Conservation (phyloP, 106 monocot genomes). For the Dendrobium huoshanense region DNA sequence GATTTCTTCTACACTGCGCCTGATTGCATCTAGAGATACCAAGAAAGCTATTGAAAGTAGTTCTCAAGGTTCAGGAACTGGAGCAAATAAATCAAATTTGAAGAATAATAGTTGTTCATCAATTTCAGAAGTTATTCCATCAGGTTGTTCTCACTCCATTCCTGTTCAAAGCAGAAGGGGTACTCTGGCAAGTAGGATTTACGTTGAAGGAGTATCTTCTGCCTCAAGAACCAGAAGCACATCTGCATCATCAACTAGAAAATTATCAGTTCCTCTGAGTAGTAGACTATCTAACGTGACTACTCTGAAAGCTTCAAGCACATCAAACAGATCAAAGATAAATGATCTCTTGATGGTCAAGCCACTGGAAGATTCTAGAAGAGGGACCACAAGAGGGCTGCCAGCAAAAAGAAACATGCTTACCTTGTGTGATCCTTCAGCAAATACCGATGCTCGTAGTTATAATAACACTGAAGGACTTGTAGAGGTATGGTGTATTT, state of each 20-base stretch:
- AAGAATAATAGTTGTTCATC: slow-evolving; percentile 3
- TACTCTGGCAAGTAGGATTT: background rate
- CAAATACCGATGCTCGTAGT: background rate
- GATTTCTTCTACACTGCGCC: background rate
- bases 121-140: background rate
- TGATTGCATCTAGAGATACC: slow-evolving; percentile 3
- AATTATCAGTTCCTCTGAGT: background rate
- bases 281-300: background rate
- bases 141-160: slow-evolving; percentile 1
- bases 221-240: background rate
- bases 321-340: background rate
- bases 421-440: background rate
- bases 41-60: background rate
- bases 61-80: background rate
- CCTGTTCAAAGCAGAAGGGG: background rate
- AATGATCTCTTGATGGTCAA: background rate
- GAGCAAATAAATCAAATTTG: background rate
- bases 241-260: background rate
- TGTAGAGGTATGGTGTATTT: slow-evolving; percentile 8
- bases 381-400: background rate
- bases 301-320: background rate
- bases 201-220: no score
- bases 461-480: background rate
- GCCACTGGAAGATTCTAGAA: background rate
- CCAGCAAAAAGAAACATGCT: background rate